Evolutionary conservation across 176 grass and related monocot genomes (phyloP).

Genomic region (Ampelocalamus luodianensis): DNA sequence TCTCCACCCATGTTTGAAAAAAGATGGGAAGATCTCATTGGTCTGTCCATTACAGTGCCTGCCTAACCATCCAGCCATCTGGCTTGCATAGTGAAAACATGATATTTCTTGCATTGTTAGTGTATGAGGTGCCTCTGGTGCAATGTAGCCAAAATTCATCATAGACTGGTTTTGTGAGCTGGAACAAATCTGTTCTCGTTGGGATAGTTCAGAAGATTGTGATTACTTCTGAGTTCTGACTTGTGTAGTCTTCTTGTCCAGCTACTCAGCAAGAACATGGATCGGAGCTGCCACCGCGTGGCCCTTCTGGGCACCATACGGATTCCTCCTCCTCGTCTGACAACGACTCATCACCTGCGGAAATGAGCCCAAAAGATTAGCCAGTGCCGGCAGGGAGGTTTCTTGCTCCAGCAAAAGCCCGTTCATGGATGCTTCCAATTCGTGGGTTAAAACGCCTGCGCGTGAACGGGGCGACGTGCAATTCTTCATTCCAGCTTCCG

Average conservation of each 20-base stretch:
- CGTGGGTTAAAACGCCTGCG: background rate
- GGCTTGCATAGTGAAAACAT: slow-evolving; percentile 6
- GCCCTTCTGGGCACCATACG: slow-evolving; percentile 40
- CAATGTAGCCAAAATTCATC: background rate
- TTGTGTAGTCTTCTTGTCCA: slow-evolving; percentile 29
- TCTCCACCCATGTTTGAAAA: slow-evolving; percentile 2
- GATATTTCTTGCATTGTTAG: slow-evolving; percentile 24
- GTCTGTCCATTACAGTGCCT: slow-evolving; percentile 1
- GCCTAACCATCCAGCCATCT: slow-evolving; percentile 8
- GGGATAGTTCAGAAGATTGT: background rate
- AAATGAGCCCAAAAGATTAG: slow-evolving; percentile 48
- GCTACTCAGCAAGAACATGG: slow-evolving; percentile 48
- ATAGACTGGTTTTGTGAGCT: slow-evolving; percentile 6
- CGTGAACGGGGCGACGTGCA: background rate
- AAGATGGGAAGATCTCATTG: slow-evolving; percentile 21
- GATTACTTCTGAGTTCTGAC: slow-evolving; percentile 3
- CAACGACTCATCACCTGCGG: background rate
- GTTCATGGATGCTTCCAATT: slow-evolving; percentile 14
- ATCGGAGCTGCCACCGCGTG: slow-evolving; percentile 50
- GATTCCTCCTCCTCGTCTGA: slow-evolving; percentile 33
- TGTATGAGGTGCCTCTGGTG: background rate
- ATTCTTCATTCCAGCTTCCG: slow-evolving; percentile 22
- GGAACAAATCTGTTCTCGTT: slow-evolving; percentile 2
- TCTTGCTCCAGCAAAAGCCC: slow-evolving; percentile 23
- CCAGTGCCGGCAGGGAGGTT: background rate